Conservation (phyloP, 2,329 filamentous ascomycete genomes). For the Pseudogymnoascus sp. region DNA sequence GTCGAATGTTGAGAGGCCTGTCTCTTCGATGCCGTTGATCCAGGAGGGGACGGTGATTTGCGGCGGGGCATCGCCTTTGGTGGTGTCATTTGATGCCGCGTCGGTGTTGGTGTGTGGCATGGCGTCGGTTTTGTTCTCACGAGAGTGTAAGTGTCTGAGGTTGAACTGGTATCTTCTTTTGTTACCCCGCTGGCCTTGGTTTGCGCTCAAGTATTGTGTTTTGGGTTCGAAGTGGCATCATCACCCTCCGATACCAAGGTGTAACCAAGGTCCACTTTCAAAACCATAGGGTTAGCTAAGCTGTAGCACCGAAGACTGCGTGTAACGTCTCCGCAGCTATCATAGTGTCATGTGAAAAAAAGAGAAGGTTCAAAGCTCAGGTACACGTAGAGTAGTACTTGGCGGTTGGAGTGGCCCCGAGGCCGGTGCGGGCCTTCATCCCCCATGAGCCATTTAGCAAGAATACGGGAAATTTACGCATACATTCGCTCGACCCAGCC, state of each 20-base stretch:
- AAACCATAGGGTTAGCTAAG: neutral
- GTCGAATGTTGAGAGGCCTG: slow-evolving; percentile 37
- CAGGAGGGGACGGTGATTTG: slow-evolving; percentile 37
- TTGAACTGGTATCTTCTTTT: neutral
- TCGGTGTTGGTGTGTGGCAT: neutral
- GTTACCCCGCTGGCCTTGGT: neutral
- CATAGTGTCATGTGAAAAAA: neutral
- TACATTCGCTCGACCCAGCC: neutral
- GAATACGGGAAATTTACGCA: neutral
- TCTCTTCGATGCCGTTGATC: slow-evolving; percentile 43
- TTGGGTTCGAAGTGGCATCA: neutral
- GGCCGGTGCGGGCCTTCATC: neutral
- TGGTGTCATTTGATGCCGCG: slow-evolving; percentile 15
- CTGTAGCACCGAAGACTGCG: neutral
- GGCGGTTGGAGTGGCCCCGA: neutral
- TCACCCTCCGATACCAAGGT: neutral
- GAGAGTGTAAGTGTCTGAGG: neutral
- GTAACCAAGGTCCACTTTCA: neutral
- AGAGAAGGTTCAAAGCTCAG: neutral
- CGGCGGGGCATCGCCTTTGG: neutral
- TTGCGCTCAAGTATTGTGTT: neutral
- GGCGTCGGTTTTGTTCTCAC: neutral
- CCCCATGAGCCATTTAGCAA: neutral
- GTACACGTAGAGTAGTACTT: neutral
- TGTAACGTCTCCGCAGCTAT: neutral